These are phyloP conservation scores for Diaporthe australafricana DNA, from an alignment of 2,329 filamentous ascomycete species.

Conservation along the genomic window DNA sequence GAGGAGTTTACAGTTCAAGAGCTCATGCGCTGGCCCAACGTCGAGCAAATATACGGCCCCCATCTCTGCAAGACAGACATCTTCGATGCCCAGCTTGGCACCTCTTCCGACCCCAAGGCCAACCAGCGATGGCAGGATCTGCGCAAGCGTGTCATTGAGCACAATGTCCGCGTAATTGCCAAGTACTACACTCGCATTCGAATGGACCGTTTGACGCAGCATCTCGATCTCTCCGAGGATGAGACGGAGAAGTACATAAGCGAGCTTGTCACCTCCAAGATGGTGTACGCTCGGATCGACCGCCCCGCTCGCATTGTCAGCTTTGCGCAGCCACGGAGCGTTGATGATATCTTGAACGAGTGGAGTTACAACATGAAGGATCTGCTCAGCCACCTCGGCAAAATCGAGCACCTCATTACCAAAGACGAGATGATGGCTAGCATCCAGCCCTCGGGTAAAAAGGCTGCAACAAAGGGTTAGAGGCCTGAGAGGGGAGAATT, in stretches of 20 bases:
- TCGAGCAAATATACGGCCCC: slow-evolving; percentile 87
- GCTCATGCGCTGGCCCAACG: slow-evolving; percentile 97
- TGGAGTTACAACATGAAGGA: slow-evolving; percentile 92
- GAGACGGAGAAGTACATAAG: slow-evolving; percentile 99
- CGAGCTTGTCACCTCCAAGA: slow-evolving; percentile 96
- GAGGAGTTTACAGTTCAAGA: slow-evolving; percentile 96
- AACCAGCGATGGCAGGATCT: slow-evolving; percentile 91
- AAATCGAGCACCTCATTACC: slow-evolving; percentile 97
- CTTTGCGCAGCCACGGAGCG: slow-evolving; percentile 94
- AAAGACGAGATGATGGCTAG: slow-evolving; percentile 99
- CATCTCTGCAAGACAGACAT: slow-evolving; percentile 92
- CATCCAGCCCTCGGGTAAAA: slow-evolving; percentile 74
- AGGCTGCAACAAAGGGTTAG: slow-evolving; percentile 32
- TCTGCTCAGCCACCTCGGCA: slow-evolving; percentile 79
- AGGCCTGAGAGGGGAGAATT: not conserved
- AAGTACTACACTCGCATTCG: slow-evolving; percentile 99
- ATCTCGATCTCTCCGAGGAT: slow-evolving; percentile 91
- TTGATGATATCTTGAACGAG: slow-evolving; percentile 96
- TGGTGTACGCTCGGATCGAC: slow-evolving; percentile 97
- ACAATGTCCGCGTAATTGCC: slow-evolving; percentile 96
- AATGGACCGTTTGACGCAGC: slow-evolving; percentile 88
- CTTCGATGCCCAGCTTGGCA: slow-evolving; percentile 76
- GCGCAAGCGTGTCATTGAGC: slow-evolving; percentile 98
- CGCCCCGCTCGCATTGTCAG: slow-evolving; percentile 90
- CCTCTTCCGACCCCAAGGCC: slow-evolving; percentile 82